Evolutionary conservation across 139 green algal genomes (phyloP), one percentile per base, ranked within the genome.

Genomic region (Auxenochlorella pyrenoidosa): DNA sequence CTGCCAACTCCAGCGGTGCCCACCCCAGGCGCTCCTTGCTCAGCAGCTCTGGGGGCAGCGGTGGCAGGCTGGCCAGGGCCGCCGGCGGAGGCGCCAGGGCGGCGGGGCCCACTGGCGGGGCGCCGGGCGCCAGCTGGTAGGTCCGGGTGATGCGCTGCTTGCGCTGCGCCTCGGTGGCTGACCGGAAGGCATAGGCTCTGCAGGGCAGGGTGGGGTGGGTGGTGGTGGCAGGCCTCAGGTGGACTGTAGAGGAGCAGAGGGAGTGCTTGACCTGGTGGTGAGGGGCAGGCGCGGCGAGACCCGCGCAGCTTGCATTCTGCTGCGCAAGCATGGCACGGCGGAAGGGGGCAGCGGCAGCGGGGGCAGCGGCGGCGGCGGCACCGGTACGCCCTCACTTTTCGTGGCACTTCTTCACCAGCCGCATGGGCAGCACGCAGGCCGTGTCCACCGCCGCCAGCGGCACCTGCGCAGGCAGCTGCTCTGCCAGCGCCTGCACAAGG

Each of bases 371-470:
- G 8, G 47, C 47, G 47, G 47, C n/a, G n/a, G n/a, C n/a, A n/a
- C n/a, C n/a, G 47, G 47, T 10, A 6, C 10, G 47, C 47, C 18
- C 51, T 83, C 78, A 83, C 78, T 83, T 83, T 34, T 85, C 63
- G 63, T 85, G 80, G 41, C 41, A 85, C 60, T 85, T 85, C 28
- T 19, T 44, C 16, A 85, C 80, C 28, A 85, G 80, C 24, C 80
- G 80, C 80, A 85, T 85, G 60, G 80, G 80, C 80, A 85, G 80
- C 80, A 76, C 28, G 80, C 80, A 85, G 1, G 80, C 80, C 0
- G 80, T 76, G 30, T 85, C 80, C 38, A 85, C 80, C 30, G 80
- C 80, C 16, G 60, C 63, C 15, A 85, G 0, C 16, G 43, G 60
- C 38, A 85, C 36, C 28, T 30, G 1, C 12, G 63, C n/a, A 4